A percentile compares a stretch with the other conserved stretches of the same genome.
Conservation (phyloP, 164 flowering plant species). For the Aristolochia contorta region DNA sequence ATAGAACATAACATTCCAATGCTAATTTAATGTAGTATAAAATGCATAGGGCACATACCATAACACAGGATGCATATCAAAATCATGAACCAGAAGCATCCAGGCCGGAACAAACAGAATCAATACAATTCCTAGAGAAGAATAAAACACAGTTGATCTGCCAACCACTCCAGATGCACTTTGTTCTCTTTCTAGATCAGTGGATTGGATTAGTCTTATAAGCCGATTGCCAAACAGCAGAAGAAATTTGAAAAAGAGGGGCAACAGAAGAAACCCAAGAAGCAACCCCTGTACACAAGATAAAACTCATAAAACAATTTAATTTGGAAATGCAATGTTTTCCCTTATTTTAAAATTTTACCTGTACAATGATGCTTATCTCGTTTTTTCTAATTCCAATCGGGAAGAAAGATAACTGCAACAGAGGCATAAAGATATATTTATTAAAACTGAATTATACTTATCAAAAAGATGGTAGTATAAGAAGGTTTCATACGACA, state of each 20-base stretch:
- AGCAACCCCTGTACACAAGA: constrained; percentile 58
- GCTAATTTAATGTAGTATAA: too few species aligned
- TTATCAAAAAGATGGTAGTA: neutral
- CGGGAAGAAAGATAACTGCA: constrained; percentile 23
- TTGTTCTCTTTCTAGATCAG: constrained; percentile 11
- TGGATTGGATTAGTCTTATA: constrained; percentile 9
- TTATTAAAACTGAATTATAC: neutral
- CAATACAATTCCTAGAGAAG: constrained; percentile 35
- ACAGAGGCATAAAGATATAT: constrained; percentile 13
- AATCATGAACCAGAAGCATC: constrained; percentile 80
- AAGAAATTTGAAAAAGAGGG: constrained; percentile 40
- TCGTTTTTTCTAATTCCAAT: constrained; percentile 56
- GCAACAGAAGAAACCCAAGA: constrained; percentile 70
- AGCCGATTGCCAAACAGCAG: constrained; percentile 23
- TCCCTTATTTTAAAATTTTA: constrained; percentile 13
- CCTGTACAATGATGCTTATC: constrained; percentile 77
- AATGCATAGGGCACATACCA: constrained; percentile 43
- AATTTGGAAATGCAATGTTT: neutral
- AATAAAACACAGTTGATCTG: constrained; percentile 54
- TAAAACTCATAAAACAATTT: constrained; percentile 5
- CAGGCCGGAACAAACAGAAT: constrained; percentile 53
- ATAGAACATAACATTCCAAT: neutral
- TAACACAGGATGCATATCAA: constrained; percentile 57
- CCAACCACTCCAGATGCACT: constrained; percentile 25
- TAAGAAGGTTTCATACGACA: constrained; percentile 6